Conservation (phyloP, 2,329 filamentous ascomycete species). For the Xenoacremonium recifei region DNA sequence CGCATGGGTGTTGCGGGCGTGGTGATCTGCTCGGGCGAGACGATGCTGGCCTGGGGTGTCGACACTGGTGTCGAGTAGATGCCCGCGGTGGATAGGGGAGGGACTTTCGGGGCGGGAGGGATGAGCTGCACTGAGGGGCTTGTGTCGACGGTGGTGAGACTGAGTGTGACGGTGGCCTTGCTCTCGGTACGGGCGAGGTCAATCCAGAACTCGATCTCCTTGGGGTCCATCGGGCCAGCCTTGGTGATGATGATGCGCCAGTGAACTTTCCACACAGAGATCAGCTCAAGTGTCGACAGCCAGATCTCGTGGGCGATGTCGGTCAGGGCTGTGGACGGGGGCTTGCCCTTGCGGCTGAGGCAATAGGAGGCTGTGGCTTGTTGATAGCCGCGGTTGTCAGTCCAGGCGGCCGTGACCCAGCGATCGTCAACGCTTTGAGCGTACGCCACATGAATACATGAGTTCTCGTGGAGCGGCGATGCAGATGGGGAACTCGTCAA, state of each 20-base stretch:
- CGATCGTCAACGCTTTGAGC: conserved; percentile 70
- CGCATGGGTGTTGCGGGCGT: conserved; percentile 50
- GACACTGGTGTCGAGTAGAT: conserved; percentile 65
- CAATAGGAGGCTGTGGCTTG: conserved; percentile 75
- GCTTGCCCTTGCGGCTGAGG: conserved; percentile 57
- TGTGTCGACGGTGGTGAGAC: conserved; percentile 64
- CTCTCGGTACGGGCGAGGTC: conserved; percentile 51
- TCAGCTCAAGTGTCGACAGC: conserved; percentile 72
- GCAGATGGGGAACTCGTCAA: conserved; percentile 65
- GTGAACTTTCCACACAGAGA: conserved; percentile 66
- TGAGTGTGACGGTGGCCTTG: conserved; percentile 51
- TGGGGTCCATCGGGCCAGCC: conserved; percentile 64
- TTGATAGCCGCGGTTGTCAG: conserved; percentile 71
- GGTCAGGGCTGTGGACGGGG: conserved; percentile 51
- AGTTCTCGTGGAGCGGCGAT: conserved; percentile 75
- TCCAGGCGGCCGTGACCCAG: conserved; percentile 82
- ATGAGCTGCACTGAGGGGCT: conserved; percentile 63
- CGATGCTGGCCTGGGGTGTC: conserved; percentile 59
- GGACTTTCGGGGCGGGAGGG: conserved; percentile 51
- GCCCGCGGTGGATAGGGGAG: conserved; percentile 39
- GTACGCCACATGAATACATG: conserved; percentile 78
- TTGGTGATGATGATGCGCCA: conserved; percentile 78
- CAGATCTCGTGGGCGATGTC: conserved; percentile 75
- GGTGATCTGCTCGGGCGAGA: conserved; percentile 60
- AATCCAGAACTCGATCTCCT: conserved; percentile 62